phyloP scores from a whole-genome alignment of 768 basidiomycete genomes.

The Tylopilus balloui region DNA sequence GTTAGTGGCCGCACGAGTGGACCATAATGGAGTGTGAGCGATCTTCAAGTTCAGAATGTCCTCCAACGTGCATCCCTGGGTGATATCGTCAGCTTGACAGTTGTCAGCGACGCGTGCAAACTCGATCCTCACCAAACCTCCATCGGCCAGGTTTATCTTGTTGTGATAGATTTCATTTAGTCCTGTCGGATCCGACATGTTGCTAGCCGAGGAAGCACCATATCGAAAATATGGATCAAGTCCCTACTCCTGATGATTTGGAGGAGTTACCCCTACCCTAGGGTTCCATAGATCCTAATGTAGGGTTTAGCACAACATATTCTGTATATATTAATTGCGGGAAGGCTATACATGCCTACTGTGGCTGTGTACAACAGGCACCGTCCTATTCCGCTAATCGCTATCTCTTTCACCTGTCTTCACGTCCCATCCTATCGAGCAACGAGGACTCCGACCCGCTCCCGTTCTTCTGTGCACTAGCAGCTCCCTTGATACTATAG shows the following conservation, averaged over 20 bases:
- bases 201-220: not conserved
- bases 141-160: slow-evolving; percentile 20
- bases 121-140: slow-evolving; percentile 32
- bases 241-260: too few relatives aligned
- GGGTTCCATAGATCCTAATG: too few relatives aligned
- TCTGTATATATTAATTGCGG: too few relatives aligned
- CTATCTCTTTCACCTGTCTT: slow-evolving; percentile 28
- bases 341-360: too few relatives aligned
- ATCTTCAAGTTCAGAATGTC: slow-evolving; percentile 44
- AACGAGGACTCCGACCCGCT: slow-evolving; percentile 24
- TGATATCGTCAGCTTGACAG: not conserved
- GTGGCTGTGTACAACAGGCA: not conserved
- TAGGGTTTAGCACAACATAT: too few relatives aligned
- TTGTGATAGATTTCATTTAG: slow-evolving; percentile 13
- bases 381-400: slow-evolving; percentile 16
- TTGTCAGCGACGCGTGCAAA: not conserved
- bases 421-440: slow-evolving; percentile 33
- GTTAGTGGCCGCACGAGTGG: slow-evolving; percentile 53
- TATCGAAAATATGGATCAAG: too few relatives aligned
- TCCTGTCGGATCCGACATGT: not conserved
- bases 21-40: slow-evolving; percentile 63
- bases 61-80: slow-evolving; percentile 62
- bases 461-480: slow-evolving; percentile 29
- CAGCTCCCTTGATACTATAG: slow-evolving; percentile 54
- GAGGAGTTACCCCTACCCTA: too few relatives aligned